phyloP scores from a whole-genome alignment of 768 basidiomycete species.

The Krasilnikovozyma curviuscula region DNA sequence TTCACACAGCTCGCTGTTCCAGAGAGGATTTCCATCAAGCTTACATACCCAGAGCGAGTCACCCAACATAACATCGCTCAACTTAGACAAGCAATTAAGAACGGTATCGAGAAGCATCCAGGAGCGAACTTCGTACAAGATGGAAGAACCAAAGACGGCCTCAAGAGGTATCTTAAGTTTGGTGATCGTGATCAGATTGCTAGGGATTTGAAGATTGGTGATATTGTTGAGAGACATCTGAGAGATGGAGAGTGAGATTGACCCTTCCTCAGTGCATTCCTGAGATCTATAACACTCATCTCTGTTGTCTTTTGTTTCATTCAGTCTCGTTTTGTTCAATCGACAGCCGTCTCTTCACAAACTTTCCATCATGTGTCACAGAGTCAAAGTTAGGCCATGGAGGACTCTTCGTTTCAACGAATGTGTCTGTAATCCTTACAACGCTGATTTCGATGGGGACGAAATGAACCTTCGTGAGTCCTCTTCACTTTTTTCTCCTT shows the following conservation, averaged over 20 bases:
- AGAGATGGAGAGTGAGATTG: conserved; percentile 59
- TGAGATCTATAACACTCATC: not conserved
- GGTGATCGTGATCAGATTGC: conserved; percentile 64
- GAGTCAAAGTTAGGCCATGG: conserved; percentile 93
- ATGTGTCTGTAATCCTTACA: conserved; percentile 79
- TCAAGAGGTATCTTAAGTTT: conserved; percentile 78
- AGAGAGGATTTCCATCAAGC: conserved; percentile 75
- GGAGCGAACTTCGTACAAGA: conserved; percentile 89
- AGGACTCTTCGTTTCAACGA: conserved; percentile 91
- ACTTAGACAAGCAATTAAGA: conserved; percentile 56
- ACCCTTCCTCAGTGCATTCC: not conserved
- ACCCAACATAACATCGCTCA: conserved; percentile 70
- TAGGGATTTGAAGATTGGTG: conserved; percentile 63
- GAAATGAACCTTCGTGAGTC: conserved; percentile 94
- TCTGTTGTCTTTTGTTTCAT: not conserved
- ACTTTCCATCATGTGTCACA: conserved; percentile 98
- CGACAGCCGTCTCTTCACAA: conserved; percentile 97
- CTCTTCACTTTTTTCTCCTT: not conserved
- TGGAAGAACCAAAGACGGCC: conserved; percentile 29
- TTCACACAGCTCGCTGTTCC: conserved; percentile 58
- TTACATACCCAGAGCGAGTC: conserved; percentile 92
- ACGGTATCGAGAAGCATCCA: conserved; percentile 77
- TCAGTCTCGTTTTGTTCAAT: conserved; percentile 77
- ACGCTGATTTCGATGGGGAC: conserved; percentile 95
- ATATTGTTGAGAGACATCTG: conserved; percentile 85